Evolutionary conservation across 75 land plant species (phyloP).

Genomic region (Selaginella tamariscina): DNA sequence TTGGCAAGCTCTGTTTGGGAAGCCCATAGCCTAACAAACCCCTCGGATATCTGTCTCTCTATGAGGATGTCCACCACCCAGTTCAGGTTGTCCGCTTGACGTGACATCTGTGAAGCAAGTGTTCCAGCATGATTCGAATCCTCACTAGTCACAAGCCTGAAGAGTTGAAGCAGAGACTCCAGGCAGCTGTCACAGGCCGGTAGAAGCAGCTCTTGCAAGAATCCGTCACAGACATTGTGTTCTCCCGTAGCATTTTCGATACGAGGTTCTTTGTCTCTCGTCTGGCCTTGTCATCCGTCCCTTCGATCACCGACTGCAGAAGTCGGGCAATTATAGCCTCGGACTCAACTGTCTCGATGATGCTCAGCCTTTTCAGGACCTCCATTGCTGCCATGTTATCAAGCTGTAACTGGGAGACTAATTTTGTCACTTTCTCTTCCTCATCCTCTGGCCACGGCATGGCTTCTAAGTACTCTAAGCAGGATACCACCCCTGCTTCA

Average conservation of each 20-base stretch:
- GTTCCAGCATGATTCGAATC: constrained; percentile 27
- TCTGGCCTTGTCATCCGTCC: constrained; percentile 56
- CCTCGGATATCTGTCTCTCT: constrained; percentile 45
- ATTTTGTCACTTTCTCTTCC: constrained; percentile 60
- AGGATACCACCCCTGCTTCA: constrained; percentile 41
- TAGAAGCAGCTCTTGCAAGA: constrained; percentile 41
- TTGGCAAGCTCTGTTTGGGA: constrained; percentile 48
- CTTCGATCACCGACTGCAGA: constrained; percentile 53
- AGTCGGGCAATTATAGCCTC: constrained; percentile 42
- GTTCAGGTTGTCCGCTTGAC: constrained; percentile 64
- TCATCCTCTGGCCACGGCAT: constrained; percentile 76
- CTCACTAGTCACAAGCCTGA: constrained; percentile 34
- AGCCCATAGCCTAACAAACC: constrained; percentile 50
- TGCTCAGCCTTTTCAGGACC: constrained; percentile 46
- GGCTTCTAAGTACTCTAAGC: constrained; percentile 71
- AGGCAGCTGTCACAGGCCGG: constrained; percentile 44
- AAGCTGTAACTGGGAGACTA: constrained; percentile 35
- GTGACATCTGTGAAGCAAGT: constrained; percentile 31
- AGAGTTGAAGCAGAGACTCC: constrained; percentile 32
- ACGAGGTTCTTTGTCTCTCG: constrained; percentile 69
- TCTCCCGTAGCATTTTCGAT: constrained; percentile 50
- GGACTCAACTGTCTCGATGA: constrained; percentile 30
- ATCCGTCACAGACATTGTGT: constrained; percentile 26
- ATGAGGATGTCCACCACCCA: constrained; percentile 66
- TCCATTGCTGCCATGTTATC: constrained; percentile 32